Evolutionary conservation across 768 basidiomycete species (phyloP).

Genomic region (Suillus luteus): DNA sequence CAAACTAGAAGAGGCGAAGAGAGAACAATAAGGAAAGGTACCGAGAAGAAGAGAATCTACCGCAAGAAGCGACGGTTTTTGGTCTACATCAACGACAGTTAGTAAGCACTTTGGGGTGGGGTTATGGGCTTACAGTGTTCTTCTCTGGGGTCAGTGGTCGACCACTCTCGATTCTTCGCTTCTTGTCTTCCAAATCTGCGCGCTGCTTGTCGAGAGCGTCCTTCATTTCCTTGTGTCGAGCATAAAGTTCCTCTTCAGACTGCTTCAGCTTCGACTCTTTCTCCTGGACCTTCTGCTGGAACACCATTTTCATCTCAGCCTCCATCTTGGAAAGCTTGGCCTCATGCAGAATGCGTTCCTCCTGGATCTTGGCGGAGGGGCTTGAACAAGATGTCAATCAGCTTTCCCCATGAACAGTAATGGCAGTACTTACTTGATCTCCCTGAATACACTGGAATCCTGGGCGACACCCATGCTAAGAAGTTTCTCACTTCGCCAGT

Average conservation of each 20-base stretch:
- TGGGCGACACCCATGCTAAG: slow-evolving; percentile 97
- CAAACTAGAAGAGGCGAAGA: slow-evolving; percentile 40
- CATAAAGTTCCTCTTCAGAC: slow-evolving; percentile 98
- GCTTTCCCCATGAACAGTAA: slow-evolving; percentile 2
- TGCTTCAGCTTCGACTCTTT: slow-evolving; percentile 99
- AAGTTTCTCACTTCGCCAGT: slow-evolving; percentile 96
- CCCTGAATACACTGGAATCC: slow-evolving; percentile 97
- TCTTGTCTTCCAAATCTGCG: slow-evolving; percentile 95
- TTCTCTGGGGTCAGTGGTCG: slow-evolving; percentile 96
- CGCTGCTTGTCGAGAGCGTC: slow-evolving; percentile 98
- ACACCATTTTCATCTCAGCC: slow-evolving; percentile 99
- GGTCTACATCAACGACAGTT: slow-evolving; percentile 27
- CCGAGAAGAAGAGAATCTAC: slow-evolving; percentile 21
- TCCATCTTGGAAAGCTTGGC: slow-evolving; percentile 99
- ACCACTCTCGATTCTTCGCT: slow-evolving; percentile 92
- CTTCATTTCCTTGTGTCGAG: slow-evolving; percentile 99
- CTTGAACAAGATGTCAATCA: slow-evolving; percentile 43
- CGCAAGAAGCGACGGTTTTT: slow-evolving; percentile 41
- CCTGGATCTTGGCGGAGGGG: slow-evolving; percentile 93
- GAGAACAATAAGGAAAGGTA: slow-evolving; percentile 22
- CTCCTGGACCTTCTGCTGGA: slow-evolving; percentile 99
- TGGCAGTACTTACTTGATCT: slow-evolving; percentile 82
- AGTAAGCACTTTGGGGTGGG: slow-evolving; percentile 13
- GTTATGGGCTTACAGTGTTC: slow-evolving; percentile 60
- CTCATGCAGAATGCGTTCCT: slow-evolving; percentile 95